These are phyloP conservation scores for Claviceps pazoutovae DNA, from an alignment of 2,329 filamentous ascomycete species.

Conservation along the genomic window DNA sequence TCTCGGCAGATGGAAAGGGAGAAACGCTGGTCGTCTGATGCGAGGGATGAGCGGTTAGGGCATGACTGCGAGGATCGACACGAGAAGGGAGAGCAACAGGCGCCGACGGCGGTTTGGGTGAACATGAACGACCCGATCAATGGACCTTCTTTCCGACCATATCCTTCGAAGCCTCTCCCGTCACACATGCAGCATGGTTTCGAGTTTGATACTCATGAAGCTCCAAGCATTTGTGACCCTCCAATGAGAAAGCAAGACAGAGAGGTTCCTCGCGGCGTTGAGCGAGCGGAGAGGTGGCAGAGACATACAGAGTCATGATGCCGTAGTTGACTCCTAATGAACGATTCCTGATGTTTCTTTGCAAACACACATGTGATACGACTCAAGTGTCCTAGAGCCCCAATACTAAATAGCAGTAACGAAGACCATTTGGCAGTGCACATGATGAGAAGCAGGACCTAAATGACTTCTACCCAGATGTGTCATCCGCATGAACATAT, in stretches of 20 bases:
- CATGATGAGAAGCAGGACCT: no score
- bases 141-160: slow-evolving; percentile 31
- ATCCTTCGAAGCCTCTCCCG: slow-evolving; percentile 37
- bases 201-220: background rate
- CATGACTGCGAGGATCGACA: slow-evolving; percentile 7
- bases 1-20: slow-evolving; percentile 12
- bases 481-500: no score
- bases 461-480: no score
- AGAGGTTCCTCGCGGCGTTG: background rate
- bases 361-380: no score
- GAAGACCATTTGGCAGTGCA: no score
- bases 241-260: background rate
- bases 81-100: slow-evolving; percentile 2
- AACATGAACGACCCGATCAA: slow-evolving; percentile 35
- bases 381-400: no score
- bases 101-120: slow-evolving; percentile 30
- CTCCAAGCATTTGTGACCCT: background rate
- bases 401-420: no score
- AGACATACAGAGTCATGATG: slow-evolving; percentile 5
- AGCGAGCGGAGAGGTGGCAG: background rate
- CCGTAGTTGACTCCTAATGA: background rate
- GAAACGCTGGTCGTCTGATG: background rate
- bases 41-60: background rate
- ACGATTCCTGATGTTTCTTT: no score
- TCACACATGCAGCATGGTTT: slow-evolving; percentile 25